phyloP scores from a whole-genome alignment of 805 yeast genomes.

The Ogataea chonburiensis region DNA sequence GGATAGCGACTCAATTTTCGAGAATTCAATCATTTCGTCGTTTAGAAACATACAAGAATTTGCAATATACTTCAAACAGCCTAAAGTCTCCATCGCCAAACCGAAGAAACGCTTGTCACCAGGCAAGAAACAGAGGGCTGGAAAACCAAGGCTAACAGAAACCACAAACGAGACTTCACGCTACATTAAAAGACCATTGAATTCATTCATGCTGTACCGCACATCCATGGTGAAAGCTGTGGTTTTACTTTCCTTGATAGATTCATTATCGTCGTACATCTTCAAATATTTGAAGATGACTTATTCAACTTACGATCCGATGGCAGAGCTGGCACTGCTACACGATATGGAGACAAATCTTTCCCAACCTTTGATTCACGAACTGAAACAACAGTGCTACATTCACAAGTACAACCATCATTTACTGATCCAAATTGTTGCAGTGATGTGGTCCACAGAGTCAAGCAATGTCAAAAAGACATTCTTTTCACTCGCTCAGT shows the following conservation, averaged over 20 bases:
- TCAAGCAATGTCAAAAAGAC: conserved; percentile 34
- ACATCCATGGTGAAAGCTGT: conserved; percentile 43
- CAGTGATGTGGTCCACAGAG: conserved; percentile 48
- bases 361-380: conserved; percentile 6
- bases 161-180: conserved; percentile 4
- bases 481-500: conserved; percentile 38
- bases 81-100: conserved; percentile 18
- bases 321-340: conserved; percentile 18
- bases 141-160: conserved; percentile 4
- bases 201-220: conserved; percentile 48
- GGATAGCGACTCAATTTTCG: conserved; percentile 14
- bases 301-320: conserved; percentile 20
- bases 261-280: conserved; percentile 23
- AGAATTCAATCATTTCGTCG: conserved; percentile 23
- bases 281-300: conserved; percentile 19
- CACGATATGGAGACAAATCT: conserved; percentile 12
- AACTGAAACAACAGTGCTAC: conserved; percentile 15
- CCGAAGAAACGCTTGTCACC: conserved; percentile 6
- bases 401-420: conserved; percentile 41
- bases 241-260: conserved; percentile 28
- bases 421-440: conserved; percentile 40
- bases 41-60: conserved; percentile 26
- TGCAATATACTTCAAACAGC: conserved; percentile 27
- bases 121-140: conserved; percentile 8
- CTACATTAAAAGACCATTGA: conserved; percentile 45